These are phyloP conservation scores for Diaporthe destruens DNA, from an alignment of 2,329 filamentous ascomycete genomes.

Conservation along the genomic window DNA sequence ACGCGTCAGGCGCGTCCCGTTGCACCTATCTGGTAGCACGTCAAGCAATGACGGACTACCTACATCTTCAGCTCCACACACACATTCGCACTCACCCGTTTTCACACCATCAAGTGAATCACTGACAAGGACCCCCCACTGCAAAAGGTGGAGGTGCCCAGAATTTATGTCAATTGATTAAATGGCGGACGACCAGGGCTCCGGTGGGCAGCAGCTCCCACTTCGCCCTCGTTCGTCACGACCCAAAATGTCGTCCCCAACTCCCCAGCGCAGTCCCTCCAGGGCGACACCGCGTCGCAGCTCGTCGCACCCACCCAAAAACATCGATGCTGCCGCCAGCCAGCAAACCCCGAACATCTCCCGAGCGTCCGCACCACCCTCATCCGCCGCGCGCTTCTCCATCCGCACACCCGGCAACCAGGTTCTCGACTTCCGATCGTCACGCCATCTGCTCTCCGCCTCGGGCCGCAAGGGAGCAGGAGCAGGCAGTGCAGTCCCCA, in stretches of 20 bases:
- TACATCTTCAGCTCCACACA: neutral
- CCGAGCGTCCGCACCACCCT: constrained; percentile 51
- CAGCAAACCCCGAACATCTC: constrained; percentile 26
- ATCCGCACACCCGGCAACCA: constrained; percentile 58
- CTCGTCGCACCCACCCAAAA: constrained; percentile 37
- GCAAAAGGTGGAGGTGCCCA: neutral
- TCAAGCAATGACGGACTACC: constrained; percentile 4
- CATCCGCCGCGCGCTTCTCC: constrained; percentile 53
- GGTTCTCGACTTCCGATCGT: constrained; percentile 48
- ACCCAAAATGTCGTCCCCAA: constrained; percentile 34
- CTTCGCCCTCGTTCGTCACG: constrained; percentile 34
- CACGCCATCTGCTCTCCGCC: constrained; percentile 57
- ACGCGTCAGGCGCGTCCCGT: constrained; percentile 39
- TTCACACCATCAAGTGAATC: neutral
- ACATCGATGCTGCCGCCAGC: neutral
- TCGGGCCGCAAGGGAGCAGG: constrained; percentile 58
- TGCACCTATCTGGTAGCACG: neutral
- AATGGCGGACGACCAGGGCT: constrained; percentile 38
- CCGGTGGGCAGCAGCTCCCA: constrained; percentile 39
- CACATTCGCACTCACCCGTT: too few relatives aligned
- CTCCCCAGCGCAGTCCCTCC: constrained; percentile 27
- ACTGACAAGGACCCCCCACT: neutral
- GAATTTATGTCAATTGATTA: constrained; percentile 33
- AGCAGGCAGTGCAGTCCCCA: constrained; percentile 47
- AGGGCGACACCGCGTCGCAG: constrained; percentile 38